Evolutionary conservation across 1,139 yeast species (phyloP), one percentile per base, ranked within the genome.

Genomic region (Dujonia santamariae): DNA sequence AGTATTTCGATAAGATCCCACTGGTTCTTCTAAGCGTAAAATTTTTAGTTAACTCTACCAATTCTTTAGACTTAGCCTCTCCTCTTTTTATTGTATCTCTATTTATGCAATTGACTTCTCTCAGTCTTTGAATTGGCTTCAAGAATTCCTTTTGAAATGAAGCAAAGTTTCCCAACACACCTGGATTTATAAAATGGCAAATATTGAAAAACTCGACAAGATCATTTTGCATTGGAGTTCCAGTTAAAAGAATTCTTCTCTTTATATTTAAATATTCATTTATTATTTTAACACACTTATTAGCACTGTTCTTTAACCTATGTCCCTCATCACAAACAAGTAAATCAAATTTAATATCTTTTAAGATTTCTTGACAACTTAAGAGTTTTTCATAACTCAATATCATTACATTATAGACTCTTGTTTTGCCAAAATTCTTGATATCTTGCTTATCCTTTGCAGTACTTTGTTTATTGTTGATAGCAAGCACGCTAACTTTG

Each of bases 281-380:
- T 34, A 90, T 63, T 0, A 79, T 75, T 41, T 77, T 78, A 36
- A 87, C 65, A 0, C 85, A 78, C 53, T 87, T 87, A 41, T 85
- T 86, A 11, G 77, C 56, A 19, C 73, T 68, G 46, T 74, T 84
- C 48, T 90, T 90, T 43, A 90, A 65, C 34, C 95, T 67, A 54
- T 90, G 97, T 3, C 97, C 98, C 54, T 94, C 99, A 55, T 94
- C 99, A 56, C 98, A 92, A 0, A 94, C 75, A 26, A 94, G 61
- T 16, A 92, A 49, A 51, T 88, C 97, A 46, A 86, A 75, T 2
- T 63, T 57, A 2, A 72, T 66, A 1, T 64, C 54, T 1, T 60
- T 47, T 18, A 90, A 50, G 37, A 79, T 85, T 4, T 71, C 69
- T n/a, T 68, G 63, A 47, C 80, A 64, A 3, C 74, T 65, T 18